Base-by-base conservation (phyloP, 345 rosid species). In the Aquilaria yunnanensis region DNA sequence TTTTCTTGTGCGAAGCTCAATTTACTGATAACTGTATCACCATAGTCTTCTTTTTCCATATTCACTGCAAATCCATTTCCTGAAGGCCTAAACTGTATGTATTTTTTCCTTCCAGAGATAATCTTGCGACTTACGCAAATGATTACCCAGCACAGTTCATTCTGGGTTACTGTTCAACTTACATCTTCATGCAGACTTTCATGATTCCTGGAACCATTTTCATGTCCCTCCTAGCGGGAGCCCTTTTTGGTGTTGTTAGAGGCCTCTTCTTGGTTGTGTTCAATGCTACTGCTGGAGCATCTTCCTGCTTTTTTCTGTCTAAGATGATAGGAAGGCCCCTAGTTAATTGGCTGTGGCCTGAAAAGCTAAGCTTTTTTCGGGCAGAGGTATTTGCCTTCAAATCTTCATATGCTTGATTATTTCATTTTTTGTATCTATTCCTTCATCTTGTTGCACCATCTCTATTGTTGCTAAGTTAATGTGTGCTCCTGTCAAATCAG, bases 171-270 rank as follows among this genome's bases (percentile, higher is more conserved):
- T 90, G 96, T 76, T 82, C 99, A 3, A 94, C 92, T 1, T 94
- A 94, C 75, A 90, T 94, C 72, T 94, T 94, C 80, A 94, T 90
- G 99, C 99, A 94, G 81, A 94, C 99, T 16, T 94, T 94, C 65
- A 94, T 94, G 99, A 94, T 94, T 62, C 99, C 99, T 10, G 99
- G 99, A 76, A 94, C 99, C 13, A 88, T 94, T 82, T 94, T 94
- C 79, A 88, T 94, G 99, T 94, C 99, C 51, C 64, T 90, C 69
- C 90, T 94, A 12, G 99, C 99, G 30, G 99, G 99, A 64, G 99
- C 99, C 54, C 96, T 94, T 67, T 94, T 88, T 70, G 99, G 99
- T 0, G 92, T 88, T 51, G 57, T 88, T 48, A 83, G 88, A 81
- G 99, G 97, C 62, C 83, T 94, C 66, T 32, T 94, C 74, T 74